Percentiles rank a stretch among this genome's conserved stretches.
These are phyloP conservation scores for Hericium rajendrae DNA, from an alignment of 768 basidiomycete genomes.

Conservation along the genomic window DNA sequence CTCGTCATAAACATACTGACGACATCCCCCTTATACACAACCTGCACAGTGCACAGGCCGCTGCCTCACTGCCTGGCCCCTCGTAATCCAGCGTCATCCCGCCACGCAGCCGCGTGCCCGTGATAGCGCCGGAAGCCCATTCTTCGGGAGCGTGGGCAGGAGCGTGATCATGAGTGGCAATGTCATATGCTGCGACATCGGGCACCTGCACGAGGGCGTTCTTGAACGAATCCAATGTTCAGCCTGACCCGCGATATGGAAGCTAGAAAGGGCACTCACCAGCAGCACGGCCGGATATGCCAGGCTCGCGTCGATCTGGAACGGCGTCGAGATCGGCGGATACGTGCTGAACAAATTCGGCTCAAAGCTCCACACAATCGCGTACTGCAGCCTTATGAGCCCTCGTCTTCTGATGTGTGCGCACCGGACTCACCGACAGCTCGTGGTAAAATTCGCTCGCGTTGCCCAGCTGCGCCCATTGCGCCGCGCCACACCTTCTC, in stretches of 20 bases:
- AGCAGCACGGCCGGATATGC: conserved; percentile 59
- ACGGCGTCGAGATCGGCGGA: conserved; percentile 40
- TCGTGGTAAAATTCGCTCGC: conserved; percentile 49
- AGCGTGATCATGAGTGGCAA: conserved; percentile 48
- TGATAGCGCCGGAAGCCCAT: conserved; percentile 54
- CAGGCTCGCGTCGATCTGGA: conserved; percentile 76
- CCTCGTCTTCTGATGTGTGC: background rate
- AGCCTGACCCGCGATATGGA: background rate
- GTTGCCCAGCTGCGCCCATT: conserved; percentile 63
- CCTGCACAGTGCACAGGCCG: conserved; percentile 13
- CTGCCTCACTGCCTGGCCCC: conserved; percentile 32
- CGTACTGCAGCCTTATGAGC: conserved; percentile 34
- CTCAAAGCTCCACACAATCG: conserved; percentile 51
- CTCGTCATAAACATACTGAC: conserved; percentile 14
- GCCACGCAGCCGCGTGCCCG: conserved; percentile 52
- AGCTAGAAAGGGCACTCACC: conserved; percentile 27
- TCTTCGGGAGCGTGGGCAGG: conserved; percentile 54
- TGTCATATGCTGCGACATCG: conserved; percentile 42
- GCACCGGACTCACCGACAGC: conserved; percentile 40
- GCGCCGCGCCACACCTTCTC: conserved; percentile 72
- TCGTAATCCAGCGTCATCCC: conserved; percentile 45
- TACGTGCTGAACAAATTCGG: conserved; percentile 60
- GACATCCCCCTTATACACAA: conserved; percentile 16
- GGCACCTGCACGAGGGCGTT: conserved; percentile 63
- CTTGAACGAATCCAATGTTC: conserved; percentile 25